Evolutionary conservation across 169 alveolate species (phyloP).

Genomic region (Cryptosporidium tyzzeri): DNA sequence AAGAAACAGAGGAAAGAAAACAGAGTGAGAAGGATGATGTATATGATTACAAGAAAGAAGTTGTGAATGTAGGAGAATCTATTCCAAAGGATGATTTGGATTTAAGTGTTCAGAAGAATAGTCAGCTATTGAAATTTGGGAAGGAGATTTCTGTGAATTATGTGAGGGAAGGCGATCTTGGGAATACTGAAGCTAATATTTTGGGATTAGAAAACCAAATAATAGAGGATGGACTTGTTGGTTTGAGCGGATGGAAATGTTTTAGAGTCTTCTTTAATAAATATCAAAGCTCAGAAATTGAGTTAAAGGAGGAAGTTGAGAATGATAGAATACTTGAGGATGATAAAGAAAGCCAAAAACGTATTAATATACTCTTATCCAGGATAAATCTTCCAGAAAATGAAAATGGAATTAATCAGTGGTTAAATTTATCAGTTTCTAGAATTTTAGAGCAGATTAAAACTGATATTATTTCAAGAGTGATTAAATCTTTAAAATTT

Average conservation of each 20-base stretch:
- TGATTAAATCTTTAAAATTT: constrained; percentile 33
- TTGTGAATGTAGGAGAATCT: neutral
- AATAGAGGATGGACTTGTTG: constrained; percentile 38
- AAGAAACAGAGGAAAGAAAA: neutral
- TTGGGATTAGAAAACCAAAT: neutral
- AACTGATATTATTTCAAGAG: constrained; percentile 38
- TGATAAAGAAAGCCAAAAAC: neutral
- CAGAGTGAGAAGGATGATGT: neutral
- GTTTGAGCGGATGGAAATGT: constrained; percentile 45
- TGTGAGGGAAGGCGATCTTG: neutral
- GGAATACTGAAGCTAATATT: neutral
- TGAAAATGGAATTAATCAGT: constrained; percentile 29
- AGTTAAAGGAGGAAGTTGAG: neutral
- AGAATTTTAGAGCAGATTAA: constrained; percentile 19
- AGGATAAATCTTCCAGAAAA: constrained; percentile 25
- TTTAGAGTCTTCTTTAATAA: neutral
- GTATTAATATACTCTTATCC: constrained; percentile 13
- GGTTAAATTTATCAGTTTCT: constrained; percentile 4
- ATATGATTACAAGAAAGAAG: neutral
- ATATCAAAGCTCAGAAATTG: neutral
- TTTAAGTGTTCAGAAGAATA: neutral
- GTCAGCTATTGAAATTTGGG: neutral
- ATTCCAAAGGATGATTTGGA: neutral
- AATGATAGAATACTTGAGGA: neutral
- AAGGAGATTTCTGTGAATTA: neutral